A percentile compares a stretch with the other conserved stretches of the same genome.
Evolutionary conservation across 192 early-diverging fungal species (phyloP).

Genomic region (Podila clonocystis): DNA sequence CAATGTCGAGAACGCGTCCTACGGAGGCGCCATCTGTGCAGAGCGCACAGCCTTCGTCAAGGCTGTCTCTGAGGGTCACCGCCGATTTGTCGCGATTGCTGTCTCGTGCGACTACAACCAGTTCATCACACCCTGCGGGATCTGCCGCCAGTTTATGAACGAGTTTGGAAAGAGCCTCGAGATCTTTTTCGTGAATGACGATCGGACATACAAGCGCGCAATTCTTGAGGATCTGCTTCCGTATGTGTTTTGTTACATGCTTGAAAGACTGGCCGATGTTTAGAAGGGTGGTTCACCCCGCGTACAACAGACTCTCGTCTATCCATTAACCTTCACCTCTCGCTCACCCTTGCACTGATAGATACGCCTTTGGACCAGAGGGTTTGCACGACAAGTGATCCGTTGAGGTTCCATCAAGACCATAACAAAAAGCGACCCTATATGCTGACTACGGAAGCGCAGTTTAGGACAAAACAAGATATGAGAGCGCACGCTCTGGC

Average conservation of each 20-base stretch:
- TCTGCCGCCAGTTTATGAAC: constrained; percentile 46
- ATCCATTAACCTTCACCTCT: background rate
- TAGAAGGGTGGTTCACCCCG: too few species aligned
- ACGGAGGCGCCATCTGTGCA: constrained; percentile 87
- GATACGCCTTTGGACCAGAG: constrained; percentile 34
- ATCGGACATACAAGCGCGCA: constrained; percentile 32
- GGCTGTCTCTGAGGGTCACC: constrained; percentile 85
- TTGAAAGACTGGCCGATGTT: constrained; percentile 44
- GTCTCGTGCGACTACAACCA: constrained; percentile 54
- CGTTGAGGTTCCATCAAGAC: too few species aligned
- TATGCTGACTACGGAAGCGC: too few species aligned
- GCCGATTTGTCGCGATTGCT: constrained; percentile 43
- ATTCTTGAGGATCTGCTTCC: constrained; percentile 33
- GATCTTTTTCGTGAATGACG: constrained; percentile 40
- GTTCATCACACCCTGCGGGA: constrained; percentile 32
- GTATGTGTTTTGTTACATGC: constrained; percentile 21
- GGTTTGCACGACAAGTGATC: background rate
- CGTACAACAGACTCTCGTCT: too few species aligned
- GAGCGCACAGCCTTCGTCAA: constrained; percentile 90
- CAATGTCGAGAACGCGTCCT: constrained; percentile 92
- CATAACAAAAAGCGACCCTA: too few species aligned
- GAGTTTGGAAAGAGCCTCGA: constrained; percentile 44
- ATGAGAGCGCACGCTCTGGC: too few species aligned
- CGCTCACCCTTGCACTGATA: background rate
- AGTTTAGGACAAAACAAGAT: too few species aligned